Evolutionary conservation across 208 protist species (phyloP), one percentile per base, ranked within the genome.

Genomic region (Leishmania guyanensis): DNA sequence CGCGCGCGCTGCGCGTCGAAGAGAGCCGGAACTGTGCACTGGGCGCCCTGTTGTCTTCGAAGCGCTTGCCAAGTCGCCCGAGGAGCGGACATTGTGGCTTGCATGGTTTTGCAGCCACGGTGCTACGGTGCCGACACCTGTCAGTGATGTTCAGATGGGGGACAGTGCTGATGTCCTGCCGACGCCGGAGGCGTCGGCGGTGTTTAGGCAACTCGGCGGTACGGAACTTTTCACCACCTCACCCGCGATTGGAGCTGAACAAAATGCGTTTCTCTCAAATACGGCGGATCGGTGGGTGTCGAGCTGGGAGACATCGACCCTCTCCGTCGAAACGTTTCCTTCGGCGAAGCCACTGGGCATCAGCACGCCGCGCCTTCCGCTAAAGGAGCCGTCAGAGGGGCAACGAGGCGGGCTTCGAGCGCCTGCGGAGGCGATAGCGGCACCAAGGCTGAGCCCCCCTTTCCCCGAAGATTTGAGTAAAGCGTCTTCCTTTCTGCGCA

Each of bases 21-120:
- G 82, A 9, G 82, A 70, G 75, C 54, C 66, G 71, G 82, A 85
- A 53, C 54, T 85, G 69, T 75, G 60, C 76, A 66, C 76, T 33
- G 33, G 22, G 1, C 64, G 77, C 22, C 71, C 71, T 5, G 54
- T 85, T 10, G 29, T 78, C 51, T 78, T 85, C 16, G 82, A 85
- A 68, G 82, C 82, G 5, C 71, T 80, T 26, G 82, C 72, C 14
- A 85, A 78, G 64, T 75, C 82, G 10, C 20, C 48, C 5, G 72
- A 74, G 33, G 77, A 85, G 70, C 54, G 82, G 46, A 46, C 77
- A 51, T 62, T 58, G 77, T 85, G 82, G 82, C 70, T 85, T 33
- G 58, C 51, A 60, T 85, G 77, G 64, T 71, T 79, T n/a, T 29
- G 60, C 64, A 43, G 48, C 26, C 43, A 29, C 9, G 76, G 76